These are phyloP conservation scores for Alopecurus myosuroides DNA, from an alignment of 176 grass and related monocot genomes.

Conservation along the genomic window DNA sequence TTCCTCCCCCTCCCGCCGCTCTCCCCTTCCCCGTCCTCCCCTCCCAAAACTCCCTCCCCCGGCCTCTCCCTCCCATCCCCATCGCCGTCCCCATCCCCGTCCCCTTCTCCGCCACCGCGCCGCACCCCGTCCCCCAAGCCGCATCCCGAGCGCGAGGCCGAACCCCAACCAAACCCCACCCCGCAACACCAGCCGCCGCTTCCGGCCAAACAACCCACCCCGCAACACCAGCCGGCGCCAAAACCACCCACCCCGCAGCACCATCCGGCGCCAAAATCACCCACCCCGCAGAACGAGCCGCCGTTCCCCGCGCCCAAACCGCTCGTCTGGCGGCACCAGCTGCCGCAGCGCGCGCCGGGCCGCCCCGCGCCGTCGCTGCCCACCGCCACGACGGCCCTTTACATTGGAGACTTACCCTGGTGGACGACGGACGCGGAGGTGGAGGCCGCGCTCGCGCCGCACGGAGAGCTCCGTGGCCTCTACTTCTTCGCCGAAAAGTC, in stretches of 20 bases:
- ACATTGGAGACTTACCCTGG: slow-evolving; percentile 56
- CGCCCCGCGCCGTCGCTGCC: not conserved
- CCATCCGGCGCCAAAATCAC: not conserved
- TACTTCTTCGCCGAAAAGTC: slow-evolving; percentile 49
- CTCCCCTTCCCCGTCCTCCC: slow-evolving; percentile 10
- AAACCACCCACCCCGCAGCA: not conserved
- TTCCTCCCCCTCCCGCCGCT: slow-evolving; percentile 22
- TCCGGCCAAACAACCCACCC: not conserved
- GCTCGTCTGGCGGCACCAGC: not conserved
- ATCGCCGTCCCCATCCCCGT: not conserved
- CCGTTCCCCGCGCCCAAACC: not conserved
- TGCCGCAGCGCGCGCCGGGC: not conserved
- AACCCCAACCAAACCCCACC: slow-evolving; percentile 5
- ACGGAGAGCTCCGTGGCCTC: slow-evolving; percentile 37
- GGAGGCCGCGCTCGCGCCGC: slow-evolving; percentile 48
- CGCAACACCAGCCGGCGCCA: not conserved
- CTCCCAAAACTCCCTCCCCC: slow-evolving; percentile 34
- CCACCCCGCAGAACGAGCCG: slow-evolving; percentile 9
- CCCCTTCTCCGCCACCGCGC: not conserved
- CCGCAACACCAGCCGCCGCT: not conserved
- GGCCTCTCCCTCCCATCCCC: not conserved
- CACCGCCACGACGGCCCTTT: slow-evolving; percentile 27
- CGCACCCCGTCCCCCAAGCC: not conserved
- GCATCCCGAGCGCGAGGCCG: not conserved
- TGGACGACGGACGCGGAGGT: slow-evolving; percentile 65